Base-by-base conservation (phyloP, 1,139 yeast species). In the Lodderomyces jiufengensis region DNA sequence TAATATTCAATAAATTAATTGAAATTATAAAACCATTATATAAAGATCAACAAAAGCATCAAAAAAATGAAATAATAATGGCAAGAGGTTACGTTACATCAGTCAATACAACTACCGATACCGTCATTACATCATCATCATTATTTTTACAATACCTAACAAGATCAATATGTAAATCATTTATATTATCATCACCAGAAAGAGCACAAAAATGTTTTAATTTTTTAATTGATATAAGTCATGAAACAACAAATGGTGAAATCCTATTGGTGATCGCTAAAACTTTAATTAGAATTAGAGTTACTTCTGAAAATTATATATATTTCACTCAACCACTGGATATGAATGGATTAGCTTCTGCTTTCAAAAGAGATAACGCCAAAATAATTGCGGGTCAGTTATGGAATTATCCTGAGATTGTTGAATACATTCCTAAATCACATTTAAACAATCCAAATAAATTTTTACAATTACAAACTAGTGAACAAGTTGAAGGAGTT, bases 351-450 rank as follows among this genome's bases (percentile, higher is more conserved):
- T 57, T 83, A 21, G 74, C 87, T 3, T 72, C 79, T 3, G 72
- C 79, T 0, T 66, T 83, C 40, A 70, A 72, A 7, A 62, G 87
- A 45, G 73, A 76, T 44, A 55, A 57, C 13, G 59, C 52, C 25
- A 23, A 24, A 27, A 16, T 24, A 5, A 27, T 24, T 30, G 33
- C 37, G 15, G 37, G 33, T 4, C 37, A 34, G 31, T 53, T 62
- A 37, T 84, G 92, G 92, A 58, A 61, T 12, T 79, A 71, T 47
- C 92, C 90, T 0, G 92, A 83, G 42, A 52, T 57, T 0, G 51
- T 73, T 3, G 55, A 61, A 1, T 78, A 72, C 47, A 56, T 82
- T 6, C 78, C 80, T 0, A 59, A 57, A 4, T 59, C 63, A 2
- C 55, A 57, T 31, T 60, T 70, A 29, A 63, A 68, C 28, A 56